phyloP scores from a whole-genome alignment of 2,329 filamentous ascomycete species.

The Podosphaera fusca region DNA sequence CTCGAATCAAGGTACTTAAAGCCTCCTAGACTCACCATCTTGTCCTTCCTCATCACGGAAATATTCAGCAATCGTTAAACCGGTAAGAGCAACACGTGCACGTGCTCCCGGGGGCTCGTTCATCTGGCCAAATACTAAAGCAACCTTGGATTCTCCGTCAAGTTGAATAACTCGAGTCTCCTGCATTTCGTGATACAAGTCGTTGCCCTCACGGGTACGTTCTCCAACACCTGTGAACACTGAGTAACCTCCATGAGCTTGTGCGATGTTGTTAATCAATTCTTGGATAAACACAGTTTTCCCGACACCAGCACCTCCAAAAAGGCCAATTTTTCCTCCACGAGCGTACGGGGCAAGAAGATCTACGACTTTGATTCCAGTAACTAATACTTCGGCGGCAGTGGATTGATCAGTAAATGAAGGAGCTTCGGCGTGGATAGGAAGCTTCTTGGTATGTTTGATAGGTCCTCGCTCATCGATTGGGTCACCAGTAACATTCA shows the following conservation, averaged over 20 bases:
- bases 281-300: conserved; percentile 99
- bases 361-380: conserved; percentile 99
- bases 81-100: conserved; percentile 98
- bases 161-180: conserved; percentile 99
- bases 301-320: conserved; percentile 99
- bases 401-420: conserved; percentile 91
- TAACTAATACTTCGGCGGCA: conserved; percentile 84
- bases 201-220: conserved; percentile 99
- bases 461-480: conserved; percentile 98
- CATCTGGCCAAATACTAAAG: conserved; percentile 99
- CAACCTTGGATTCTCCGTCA: conserved; percentile 98
- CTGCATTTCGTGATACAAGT: conserved; percentile 99
- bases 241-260: conserved; percentile 99
- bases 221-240: conserved; percentile 99
- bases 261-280: conserved; percentile 99
- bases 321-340: conserved; percentile 99
- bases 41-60: conserved; percentile 60
- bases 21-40: conserved; percentile 39
- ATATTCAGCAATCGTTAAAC: conserved; percentile 53
- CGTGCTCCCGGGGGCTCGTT: conserved; percentile 99
- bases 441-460: conserved; percentile 67
- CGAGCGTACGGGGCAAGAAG: conserved; percentile 95
- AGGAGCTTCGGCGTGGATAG: conserved; percentile 89
- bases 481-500: conserved; percentile 99
- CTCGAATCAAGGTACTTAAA: background rate